Evolutionary conservation across 2,329 filamentous ascomycete genomes (phyloP), one percentile per base, ranked within the genome.

Genomic region (Myriosclerotinia curreyana): DNA sequence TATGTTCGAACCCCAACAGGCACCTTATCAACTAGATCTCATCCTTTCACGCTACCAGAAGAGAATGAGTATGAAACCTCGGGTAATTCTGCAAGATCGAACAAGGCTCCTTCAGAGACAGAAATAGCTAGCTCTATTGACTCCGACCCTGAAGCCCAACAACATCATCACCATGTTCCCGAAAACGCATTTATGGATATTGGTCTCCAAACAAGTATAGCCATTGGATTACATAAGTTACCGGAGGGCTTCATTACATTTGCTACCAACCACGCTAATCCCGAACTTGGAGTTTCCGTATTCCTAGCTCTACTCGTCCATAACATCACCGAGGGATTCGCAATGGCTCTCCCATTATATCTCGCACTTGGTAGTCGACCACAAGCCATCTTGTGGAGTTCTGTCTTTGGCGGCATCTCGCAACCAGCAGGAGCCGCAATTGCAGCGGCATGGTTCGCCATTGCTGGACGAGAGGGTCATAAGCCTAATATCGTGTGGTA

Each of bases 291-390:
- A 25, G 86, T 96, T 76, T 90, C 91, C 60, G 92, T 99, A 62
- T 99, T 99, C 78, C 85, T 98, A 76, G 94, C 95, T 0, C 83
- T 99, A 9, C 96, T 96, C 74, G 94, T 99, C 65, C 95, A 99
- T 82, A 99, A 98, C 78, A 96, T 99, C 72, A 93, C 92, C 36
- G 95, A 99, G 78, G 95, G 95, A 1, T 98, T 98, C 74, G 91
- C 93, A 67, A 89, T 99, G 83, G 92, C 92, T 0, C 79, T 99
- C 0, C 95, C 95, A 0, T 81, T 99, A 0, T 99, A 96, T 76
- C 90, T 99, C 72, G 95, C 95, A 1, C 84, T 97, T 40, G 84
- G 88, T 67, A 94, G 87, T 65, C 88, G 92, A 53, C 79, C 85
- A 74, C 89, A 87, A 71, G 94, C 95, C 22, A 95, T 98, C 79